Base-by-base conservation (phyloP, 257 asterid genomes). In the Voacanga thouarsii region DNA sequence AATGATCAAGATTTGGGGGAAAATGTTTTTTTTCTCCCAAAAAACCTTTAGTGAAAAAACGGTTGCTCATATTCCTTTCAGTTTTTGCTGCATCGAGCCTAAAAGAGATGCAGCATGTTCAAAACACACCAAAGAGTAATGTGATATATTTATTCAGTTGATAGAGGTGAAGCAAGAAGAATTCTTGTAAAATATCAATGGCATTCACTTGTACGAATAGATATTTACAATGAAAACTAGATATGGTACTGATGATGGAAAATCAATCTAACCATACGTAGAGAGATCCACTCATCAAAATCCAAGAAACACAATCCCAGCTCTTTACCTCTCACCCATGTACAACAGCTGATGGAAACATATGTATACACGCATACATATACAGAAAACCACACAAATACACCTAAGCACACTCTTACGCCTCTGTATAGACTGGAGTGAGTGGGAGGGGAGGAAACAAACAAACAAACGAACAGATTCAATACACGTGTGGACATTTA, bases 381-480 rank as follows among this genome's bases (percentile, higher is more conserved):
- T 15, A 33, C 18, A 71, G 24, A 71, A 19, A 47, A 0, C 0
- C 37, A 75, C 16, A 64, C 15, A 44, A 18, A 64, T 30, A 26
- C n/a, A 47, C 21, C 14, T 72, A 44, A 50, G 63, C 23, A 37
- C 24, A 71, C 44, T 15, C 43, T 28, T 72, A 24, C 76, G 50
- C 30, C 61, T 53, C 14, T 9, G 55, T 49, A 49, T 49, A 14
- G 16, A 49, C 59, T 4, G 23, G 23, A 45, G 18, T 47, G 59
- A 44, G n/a, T n/a, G n/a, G 75, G 33, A 4, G 39, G 33, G 24
- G 63, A 51, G 21, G 64, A 8, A 1, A 24, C 47, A 24, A 37
- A 59, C 24, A 60, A 59, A 60, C 71, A 44, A 75, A 61, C 71
- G 23, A 44, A 14, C 64, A 74, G 16, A 61, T 61, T 75, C 43